A percentile compares a stretch with the other conserved stretches of the same genome.
Evolutionary conservation across 345 rosid genomes (phyloP).

Genomic region (Syzygium aromaticum): DNA sequence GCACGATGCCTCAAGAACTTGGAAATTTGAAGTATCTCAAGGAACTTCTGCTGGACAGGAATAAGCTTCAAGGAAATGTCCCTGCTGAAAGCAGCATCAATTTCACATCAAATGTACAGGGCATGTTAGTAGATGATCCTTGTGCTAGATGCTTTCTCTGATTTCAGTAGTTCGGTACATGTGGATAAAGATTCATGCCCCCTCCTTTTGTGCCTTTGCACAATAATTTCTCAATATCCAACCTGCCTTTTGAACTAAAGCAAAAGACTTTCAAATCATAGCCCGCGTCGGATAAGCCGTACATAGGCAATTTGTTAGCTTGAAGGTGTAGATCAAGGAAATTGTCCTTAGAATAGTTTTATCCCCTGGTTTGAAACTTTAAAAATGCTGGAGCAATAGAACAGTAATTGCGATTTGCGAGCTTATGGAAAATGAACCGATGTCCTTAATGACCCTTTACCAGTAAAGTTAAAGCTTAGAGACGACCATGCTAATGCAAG

Average conservation of each 20-base stretch:
- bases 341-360: background rate
- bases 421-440: background rate
- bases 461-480: background rate
- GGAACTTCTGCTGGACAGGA: constrained; percentile 81
- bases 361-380: background rate
- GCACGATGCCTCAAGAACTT: constrained; percentile 66
- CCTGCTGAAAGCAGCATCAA: constrained; percentile 35
- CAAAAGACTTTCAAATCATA: background rate
- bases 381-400: background rate
- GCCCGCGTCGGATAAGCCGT: background rate
- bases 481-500: background rate
- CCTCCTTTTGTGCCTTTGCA: background rate
- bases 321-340: background rate
- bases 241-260: background rate
- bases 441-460: background rate
- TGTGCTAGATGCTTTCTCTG: background rate
- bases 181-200: background rate
- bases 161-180: background rate
- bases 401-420: background rate
- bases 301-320: background rate
- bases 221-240: background rate
- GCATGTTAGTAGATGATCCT: constrained; percentile 39
- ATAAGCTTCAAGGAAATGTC: constrained; percentile 82
- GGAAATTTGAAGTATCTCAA: constrained; percentile 64
- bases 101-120: constrained; percentile 18